These are phyloP conservation scores for Annulohypoxylon nitens DNA, from an alignment of 495 filamentous ascomycete genomes.

Conservation along the genomic window DNA sequence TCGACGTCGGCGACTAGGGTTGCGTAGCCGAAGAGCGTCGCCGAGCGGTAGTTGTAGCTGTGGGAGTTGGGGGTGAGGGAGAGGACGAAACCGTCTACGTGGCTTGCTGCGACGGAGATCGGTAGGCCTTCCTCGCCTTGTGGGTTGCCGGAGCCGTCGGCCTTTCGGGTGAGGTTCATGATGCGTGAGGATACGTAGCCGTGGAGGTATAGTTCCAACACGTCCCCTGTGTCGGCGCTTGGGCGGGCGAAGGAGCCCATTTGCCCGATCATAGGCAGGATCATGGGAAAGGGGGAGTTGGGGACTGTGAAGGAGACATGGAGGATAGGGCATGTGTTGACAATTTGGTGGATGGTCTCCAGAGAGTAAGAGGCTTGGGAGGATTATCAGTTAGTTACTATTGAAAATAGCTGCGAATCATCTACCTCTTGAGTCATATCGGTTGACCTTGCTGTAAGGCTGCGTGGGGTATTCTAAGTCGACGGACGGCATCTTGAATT, in stretches of 20 bases:
- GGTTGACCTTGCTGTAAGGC: conserved; percentile 77
- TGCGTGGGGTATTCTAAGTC: conserved; percentile 76
- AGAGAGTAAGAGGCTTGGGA: conserved; percentile 77
- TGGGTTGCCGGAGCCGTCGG: conserved; percentile 50
- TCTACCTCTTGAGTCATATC: conserved; percentile 75
- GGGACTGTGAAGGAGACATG: conserved; percentile 84
- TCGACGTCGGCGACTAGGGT: conserved; percentile 71
- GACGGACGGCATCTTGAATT: conserved; percentile 60
- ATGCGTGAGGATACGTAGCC: conserved; percentile 87
- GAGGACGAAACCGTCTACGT: conserved; percentile 80
- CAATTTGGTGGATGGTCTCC: conserved; percentile 80
- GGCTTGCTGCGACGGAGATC: conserved; percentile 74
- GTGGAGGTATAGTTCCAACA: conserved; percentile 86
- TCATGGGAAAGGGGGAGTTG: conserved; percentile 73
- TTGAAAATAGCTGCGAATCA: conserved; percentile 1
- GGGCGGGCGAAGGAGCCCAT: conserved; percentile 79
- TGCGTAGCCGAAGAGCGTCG: conserved; percentile 82
- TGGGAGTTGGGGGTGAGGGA: conserved; percentile 83
- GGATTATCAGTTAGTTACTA: conserved; percentile 4
- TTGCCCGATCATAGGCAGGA: conserved; percentile 87
- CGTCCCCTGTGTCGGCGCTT: conserved; percentile 72
- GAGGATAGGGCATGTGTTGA: conserved; percentile 81
- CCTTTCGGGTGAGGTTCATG: conserved; percentile 74
- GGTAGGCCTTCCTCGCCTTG: conserved; percentile 61
- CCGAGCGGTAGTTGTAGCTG: conserved; percentile 91